Base-by-base conservation (phyloP, 1,284 basidiomycete genomes). In the Trichosporon sp. region DNA sequence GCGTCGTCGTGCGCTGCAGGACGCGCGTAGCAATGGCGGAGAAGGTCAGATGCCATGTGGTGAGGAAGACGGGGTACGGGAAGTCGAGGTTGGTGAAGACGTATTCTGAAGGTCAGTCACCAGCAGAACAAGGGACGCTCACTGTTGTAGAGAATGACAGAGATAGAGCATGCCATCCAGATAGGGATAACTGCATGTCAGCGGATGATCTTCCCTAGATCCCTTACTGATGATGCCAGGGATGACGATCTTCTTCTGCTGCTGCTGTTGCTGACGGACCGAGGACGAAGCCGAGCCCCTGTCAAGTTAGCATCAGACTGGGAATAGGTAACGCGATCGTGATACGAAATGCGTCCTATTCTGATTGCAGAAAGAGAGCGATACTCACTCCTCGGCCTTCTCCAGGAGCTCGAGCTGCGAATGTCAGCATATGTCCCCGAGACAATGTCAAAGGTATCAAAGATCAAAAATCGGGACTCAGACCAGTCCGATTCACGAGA, bases 111-210 rank as follows among this genome's bases (percentile, higher is more conserved):
- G 31, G 44, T 52, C n/a, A 59, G 29, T 16, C 4, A 14, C 16
- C 21, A 32, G 23, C 25, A 1, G 3, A 23, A 21, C 3, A 9
- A 34, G 31, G n/a, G 21, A 27, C 1, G 7, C 76, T 59, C 63
- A 79, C 78, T 95, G 86, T 98, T 98, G 87, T 97, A 97, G 63
- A 97, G 88, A 82, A 98, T 98, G 75, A 98, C 95, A 10, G 87
- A 81, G 44, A 92, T 92, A 67, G 88, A 91, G 73, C 96, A 89
- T 14, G 87, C 82, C 77, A 98, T 98, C 95, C 79, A 81, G 65
- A 81, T 78, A 23, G 78, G 79, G 61, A 81, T 79, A 69, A 81
- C 79, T 81, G 63, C 0, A 33, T 3, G 21, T 27, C 32, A 54
- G 10, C 33, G 9, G 25, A 25, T 33, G 33, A 11, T 27, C 25